Conservation (phyloP, 108 stramenopile species). For the Pseudonitzschia pungens region DNA sequence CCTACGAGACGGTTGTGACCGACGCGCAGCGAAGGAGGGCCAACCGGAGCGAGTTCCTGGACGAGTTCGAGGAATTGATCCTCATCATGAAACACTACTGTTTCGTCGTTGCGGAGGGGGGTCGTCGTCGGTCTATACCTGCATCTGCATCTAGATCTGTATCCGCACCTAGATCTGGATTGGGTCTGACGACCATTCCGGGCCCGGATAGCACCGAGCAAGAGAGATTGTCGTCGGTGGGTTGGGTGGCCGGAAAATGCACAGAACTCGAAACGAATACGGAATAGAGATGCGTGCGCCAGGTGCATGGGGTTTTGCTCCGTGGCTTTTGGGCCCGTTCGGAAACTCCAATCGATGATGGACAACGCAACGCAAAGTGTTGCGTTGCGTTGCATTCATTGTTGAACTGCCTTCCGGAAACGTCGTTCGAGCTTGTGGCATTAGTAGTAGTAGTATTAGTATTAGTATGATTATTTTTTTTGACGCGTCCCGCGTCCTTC, state of each 20-base stretch:
- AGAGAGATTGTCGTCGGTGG: not conserved
- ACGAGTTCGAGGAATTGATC: constrained; percentile 84
- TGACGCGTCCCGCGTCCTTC: too few relatives aligned
- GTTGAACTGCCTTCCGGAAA: too few relatives aligned
- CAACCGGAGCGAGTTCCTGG: constrained; percentile 76
- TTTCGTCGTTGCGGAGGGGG: constrained; percentile 45
- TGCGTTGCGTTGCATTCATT: too few relatives aligned
- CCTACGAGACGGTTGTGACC: constrained; percentile 67
- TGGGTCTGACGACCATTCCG: not conserved
- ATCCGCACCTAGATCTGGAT: not conserved
- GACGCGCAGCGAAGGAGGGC: constrained; percentile 55
- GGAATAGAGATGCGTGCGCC: not conserved
- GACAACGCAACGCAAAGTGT: too few relatives aligned
- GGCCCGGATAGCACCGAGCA: not conserved
- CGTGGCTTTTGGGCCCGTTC: too few relatives aligned
- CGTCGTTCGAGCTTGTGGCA: too few relatives aligned
- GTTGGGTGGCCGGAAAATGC: constrained; percentile 7
- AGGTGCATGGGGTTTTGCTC: too few relatives aligned
- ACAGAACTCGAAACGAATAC: not conserved
- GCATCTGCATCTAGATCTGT: not conserved
- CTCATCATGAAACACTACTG: constrained; percentile 85
- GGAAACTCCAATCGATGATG: too few relatives aligned
- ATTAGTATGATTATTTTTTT: too few relatives aligned
- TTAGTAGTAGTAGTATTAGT: too few relatives aligned
- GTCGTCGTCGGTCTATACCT: constrained; percentile 1